Conservation (phyloP, 371 early-diverging fungal genomes). For the Haplosporangium sp. region DNA sequence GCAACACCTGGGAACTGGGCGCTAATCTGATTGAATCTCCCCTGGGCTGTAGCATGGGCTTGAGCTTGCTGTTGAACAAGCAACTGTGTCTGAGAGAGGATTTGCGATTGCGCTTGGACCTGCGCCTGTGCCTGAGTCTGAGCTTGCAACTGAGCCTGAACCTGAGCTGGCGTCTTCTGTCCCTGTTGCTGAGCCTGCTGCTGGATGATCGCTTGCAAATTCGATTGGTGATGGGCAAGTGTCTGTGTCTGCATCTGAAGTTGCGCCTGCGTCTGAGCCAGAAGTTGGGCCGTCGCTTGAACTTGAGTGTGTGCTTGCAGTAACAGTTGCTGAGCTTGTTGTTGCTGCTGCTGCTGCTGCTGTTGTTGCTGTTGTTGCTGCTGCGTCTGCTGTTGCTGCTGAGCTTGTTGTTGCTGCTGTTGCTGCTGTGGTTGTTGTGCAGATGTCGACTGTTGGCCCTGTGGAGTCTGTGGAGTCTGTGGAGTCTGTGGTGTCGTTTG, state of each 20-base stretch:
- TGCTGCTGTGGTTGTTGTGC: slow-evolving; percentile 22
- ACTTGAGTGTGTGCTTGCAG: slow-evolving; percentile 49
- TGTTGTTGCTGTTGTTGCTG: slow-evolving; percentile 28
- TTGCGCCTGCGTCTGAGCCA: slow-evolving; percentile 37
- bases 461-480: slow-evolving; percentile 7
- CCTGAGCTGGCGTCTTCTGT: slow-evolving; percentile 48
- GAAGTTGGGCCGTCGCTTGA: slow-evolving; percentile 46
- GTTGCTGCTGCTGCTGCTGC: slow-evolving; percentile 26
- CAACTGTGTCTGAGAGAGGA: slow-evolving; percentile 51
- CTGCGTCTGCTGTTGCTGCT: slow-evolving; percentile 24
- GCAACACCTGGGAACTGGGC: slow-evolving; percentile 42
- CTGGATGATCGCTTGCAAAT: slow-evolving; percentile 36
- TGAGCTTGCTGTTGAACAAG: slow-evolving; percentile 48
- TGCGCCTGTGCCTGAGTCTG: slow-evolving; percentile 57
- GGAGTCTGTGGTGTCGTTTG: slow-evolving; percentile 13
- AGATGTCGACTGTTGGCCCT: background rate
- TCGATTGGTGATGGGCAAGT: slow-evolving; percentile 47
- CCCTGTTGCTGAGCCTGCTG: slow-evolving; percentile 48
- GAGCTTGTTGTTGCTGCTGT: slow-evolving; percentile 6
- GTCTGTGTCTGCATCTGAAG: slow-evolving; percentile 45
- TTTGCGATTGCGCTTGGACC: slow-evolving; percentile 53
- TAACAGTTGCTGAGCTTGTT: slow-evolving; percentile 31
- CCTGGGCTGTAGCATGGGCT: slow-evolving; percentile 41
- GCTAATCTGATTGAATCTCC: slow-evolving; percentile 27
- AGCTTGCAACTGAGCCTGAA: slow-evolving; percentile 46